Evolutionary conservation across 257 asterid species (phyloP).

Genomic region (Solanum sparsipilum): DNA sequence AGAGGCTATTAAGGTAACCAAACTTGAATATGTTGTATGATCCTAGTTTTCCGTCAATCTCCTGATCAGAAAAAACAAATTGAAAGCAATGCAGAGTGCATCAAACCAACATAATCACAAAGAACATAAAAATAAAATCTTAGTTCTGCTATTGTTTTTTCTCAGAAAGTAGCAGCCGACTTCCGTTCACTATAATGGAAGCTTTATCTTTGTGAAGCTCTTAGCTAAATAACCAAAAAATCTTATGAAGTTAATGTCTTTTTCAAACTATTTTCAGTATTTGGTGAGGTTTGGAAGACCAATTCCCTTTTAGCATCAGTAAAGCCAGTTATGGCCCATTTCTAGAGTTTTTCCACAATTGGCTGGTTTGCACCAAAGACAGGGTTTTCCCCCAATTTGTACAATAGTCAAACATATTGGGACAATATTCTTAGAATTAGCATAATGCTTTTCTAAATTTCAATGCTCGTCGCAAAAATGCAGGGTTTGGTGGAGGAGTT

Average conservation of each 20-base stretch:
- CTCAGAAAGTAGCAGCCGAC: neutral
- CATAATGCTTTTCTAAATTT: neutral
- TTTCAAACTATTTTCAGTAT: neutral
- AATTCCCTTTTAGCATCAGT: neutral
- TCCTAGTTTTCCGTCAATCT: neutral
- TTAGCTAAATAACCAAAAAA: neutral
- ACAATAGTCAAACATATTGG: neutral
- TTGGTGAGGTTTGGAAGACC: neutral
- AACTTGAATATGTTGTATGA: neutral
- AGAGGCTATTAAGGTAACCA: slow-evolving; percentile 87
- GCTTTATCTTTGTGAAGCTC: neutral
- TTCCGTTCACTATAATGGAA: neutral
- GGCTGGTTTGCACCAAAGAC: neutral
- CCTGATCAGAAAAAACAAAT: neutral
- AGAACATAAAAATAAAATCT: neutral
- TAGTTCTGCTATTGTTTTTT: neutral
- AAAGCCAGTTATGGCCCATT: neutral
- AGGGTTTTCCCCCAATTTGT: neutral
- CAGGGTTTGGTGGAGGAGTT: slow-evolving; percentile 96
- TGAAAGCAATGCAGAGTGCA: neutral
- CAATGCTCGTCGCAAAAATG: neutral
- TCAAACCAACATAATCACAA: neutral
- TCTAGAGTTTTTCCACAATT: neutral
- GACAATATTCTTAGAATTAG: neutral
- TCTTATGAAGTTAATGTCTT: neutral